Conservation (phyloP, 2,329 filamentous ascomycete genomes). For the Chaetomiaceae sp. region DNA sequence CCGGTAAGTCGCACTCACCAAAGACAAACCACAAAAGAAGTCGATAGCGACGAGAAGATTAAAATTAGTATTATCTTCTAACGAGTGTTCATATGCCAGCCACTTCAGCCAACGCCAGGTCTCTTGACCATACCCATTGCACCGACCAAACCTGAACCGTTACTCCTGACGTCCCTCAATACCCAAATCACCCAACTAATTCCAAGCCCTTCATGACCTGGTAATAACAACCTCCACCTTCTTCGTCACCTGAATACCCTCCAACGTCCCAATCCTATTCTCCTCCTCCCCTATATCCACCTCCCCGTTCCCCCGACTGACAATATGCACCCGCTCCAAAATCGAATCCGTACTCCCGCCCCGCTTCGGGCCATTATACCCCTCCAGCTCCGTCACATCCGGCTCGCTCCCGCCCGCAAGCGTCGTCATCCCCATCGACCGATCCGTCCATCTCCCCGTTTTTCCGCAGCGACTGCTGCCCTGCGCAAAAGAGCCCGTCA, state of each 20-base stretch:
- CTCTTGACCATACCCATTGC: no score
- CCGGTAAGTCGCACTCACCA: no score
- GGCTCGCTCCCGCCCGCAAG: constrained; percentile 15
- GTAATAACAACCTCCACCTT: constrained; percentile 23
- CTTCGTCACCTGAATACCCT: constrained; percentile 23
- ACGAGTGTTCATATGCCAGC: no score
- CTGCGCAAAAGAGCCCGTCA: no score
- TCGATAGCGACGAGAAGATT: no score
- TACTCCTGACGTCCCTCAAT: no score
- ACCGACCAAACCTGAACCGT: no score
- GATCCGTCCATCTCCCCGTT: neutral
- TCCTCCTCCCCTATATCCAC: neutral
- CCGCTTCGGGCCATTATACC: constrained; percentile 19
- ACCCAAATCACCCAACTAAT: no score
- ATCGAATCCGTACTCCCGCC: constrained; percentile 22
- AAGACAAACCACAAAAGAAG: no score
- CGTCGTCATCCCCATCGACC: neutral
- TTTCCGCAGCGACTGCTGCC: constrained; percentile 6
- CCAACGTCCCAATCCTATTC: neutral
- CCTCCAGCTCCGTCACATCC: constrained; percentile 18
- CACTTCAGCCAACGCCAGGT: no score
- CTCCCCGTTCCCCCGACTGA: neutral
- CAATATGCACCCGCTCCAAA: neutral
- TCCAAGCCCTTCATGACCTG: constrained; percentile 4
- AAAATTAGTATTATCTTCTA: no score